Percentiles rank a stretch among this genome's conserved stretches.
phyloP scores from a whole-genome alignment of 2,329 filamentous ascomycete species.

The Xylariaceae sp. region DNA sequence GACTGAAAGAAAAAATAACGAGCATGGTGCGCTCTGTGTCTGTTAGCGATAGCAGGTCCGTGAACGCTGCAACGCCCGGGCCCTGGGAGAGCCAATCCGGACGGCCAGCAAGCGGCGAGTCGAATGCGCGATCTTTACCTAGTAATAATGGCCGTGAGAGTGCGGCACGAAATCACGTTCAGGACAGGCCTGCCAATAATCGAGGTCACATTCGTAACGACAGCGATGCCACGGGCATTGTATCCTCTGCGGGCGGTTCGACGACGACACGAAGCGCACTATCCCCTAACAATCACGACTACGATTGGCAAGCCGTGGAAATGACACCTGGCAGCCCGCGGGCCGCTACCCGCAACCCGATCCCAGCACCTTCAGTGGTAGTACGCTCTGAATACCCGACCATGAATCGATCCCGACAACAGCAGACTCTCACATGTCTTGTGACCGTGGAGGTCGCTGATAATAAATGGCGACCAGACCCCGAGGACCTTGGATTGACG shows the following conservation, averaged over 20 bases:
- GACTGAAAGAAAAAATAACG: slow-evolving; percentile 77
- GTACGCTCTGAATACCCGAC: slow-evolving; percentile 97
- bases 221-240: slow-evolving; percentile 67
- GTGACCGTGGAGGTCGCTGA: slow-evolving; percentile 92
- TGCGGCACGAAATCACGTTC: slow-evolving; percentile 34
- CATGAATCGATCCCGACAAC: slow-evolving; percentile 82
- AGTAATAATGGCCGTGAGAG: slow-evolving; percentile 28
- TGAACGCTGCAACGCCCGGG: slow-evolving; percentile 49
- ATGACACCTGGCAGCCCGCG: slow-evolving; percentile 72
- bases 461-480: slow-evolving; percentile 81
- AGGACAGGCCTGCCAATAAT: slow-evolving; percentile 41
- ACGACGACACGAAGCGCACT: slow-evolving; percentile 66
- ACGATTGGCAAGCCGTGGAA: slow-evolving; percentile 95
- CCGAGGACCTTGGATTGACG: slow-evolving; percentile 65
- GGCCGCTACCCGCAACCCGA: slow-evolving; percentile 70
- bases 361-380: slow-evolving; percentile 85
- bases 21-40: slow-evolving; percentile 83
- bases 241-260: slow-evolving; percentile 74
- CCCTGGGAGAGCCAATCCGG: slow-evolving; percentile 61
- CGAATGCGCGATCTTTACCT: slow-evolving; percentile 25
- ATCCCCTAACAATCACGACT: slow-evolving; percentile 75
- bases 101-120: slow-evolving; percentile 48
- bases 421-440: slow-evolving; percentile 90
- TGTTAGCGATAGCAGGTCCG: slow-evolving; percentile 55
- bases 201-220: slow-evolving; percentile 67